Evolutionary conservation across 2,329 filamentous ascomycete species (phyloP).

Genomic region (Endoconidiophora laricicola): DNA sequence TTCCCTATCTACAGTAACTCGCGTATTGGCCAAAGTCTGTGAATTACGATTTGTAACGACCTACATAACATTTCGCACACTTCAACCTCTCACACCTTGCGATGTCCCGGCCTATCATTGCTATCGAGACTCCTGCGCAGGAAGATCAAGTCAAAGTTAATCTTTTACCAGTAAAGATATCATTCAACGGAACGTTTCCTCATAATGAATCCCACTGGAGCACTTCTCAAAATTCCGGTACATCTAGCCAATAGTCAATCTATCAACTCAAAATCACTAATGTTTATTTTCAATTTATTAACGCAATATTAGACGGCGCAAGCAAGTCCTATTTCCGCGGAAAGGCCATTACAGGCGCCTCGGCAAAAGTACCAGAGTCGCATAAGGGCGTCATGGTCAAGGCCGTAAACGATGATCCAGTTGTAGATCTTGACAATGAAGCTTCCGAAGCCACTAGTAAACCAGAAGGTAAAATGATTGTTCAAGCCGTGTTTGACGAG

Average conservation of each 20-base stretch:
- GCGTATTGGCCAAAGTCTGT: no score
- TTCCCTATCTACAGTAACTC: background rate
- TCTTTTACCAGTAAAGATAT: conserved; percentile 63
- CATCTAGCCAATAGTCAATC: background rate
- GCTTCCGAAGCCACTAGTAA: conserved; percentile 14
- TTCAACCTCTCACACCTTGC: conserved; percentile 1
- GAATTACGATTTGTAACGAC: background rate
- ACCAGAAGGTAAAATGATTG: conserved; percentile 41
- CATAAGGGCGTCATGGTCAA: conserved; percentile 51
- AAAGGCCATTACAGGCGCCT: conserved; percentile 55
- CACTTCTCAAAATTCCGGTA: conserved; percentile 23
- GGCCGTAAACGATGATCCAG: conserved; percentile 23
- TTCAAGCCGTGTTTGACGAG: conserved; percentile 53
- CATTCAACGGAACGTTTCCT: conserved; percentile 58
- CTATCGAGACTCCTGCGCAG: conserved; percentile 19
- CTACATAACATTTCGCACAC: background rate
- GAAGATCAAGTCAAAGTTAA: conserved; percentile 39
- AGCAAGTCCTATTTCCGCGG: conserved; percentile 58
- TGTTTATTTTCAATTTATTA: background rate
- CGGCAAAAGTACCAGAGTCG: conserved; percentile 48
- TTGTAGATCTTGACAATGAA: conserved; percentile 22
- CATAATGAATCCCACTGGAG: conserved; percentile 52
- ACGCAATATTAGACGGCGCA: conserved; percentile 27
- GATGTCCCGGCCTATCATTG: conserved; percentile 29
- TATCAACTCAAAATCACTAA: background rate